Percentiles rank a stretch among this genome's conserved stretches.
These are phyloP conservation scores for Sporothrix curviconia DNA, from an alignment of 2,329 filamentous ascomycete genomes.

Conservation along the genomic window DNA sequence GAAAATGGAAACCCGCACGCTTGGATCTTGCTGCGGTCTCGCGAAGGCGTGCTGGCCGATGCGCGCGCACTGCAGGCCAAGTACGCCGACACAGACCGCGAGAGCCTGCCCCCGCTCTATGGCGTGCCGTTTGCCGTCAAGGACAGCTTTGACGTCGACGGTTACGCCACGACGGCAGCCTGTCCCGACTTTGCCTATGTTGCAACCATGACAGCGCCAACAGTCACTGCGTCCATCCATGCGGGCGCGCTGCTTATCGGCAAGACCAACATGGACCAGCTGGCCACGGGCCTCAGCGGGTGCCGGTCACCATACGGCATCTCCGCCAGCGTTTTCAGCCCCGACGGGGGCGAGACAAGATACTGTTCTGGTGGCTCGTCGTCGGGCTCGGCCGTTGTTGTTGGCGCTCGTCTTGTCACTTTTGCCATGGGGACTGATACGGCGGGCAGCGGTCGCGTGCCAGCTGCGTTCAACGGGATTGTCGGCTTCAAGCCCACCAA, in stretches of 20 bases:
- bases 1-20: constrained; percentile 40
- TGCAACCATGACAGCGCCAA: constrained; percentile 38
- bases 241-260: constrained; percentile 51
- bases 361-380: constrained; percentile 45
- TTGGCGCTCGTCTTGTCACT: constrained; percentile 45
- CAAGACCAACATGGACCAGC: constrained; percentile 54
- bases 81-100: constrained; percentile 28
- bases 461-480: constrained; percentile 47
- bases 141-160: constrained; percentile 48
- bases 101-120: constrained; percentile 41
- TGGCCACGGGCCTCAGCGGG: constrained; percentile 53
- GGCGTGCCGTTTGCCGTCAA: constrained; percentile 52
- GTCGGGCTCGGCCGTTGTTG: constrained; percentile 48
- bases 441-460: constrained; percentile 47
- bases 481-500: constrained; percentile 47
- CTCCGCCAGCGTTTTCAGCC: constrained; percentile 31
- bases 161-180: constrained; percentile 44
- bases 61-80: constrained; percentile 34
- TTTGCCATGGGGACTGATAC: constrained; percentile 54
- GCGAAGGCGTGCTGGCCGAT: constrained; percentile 33
- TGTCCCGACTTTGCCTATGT: constrained; percentile 43
- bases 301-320: constrained; percentile 50
- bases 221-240: constrained; percentile 40
- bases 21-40: constrained; percentile 41
- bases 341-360: neutral